Percentiles rank a stretch among this genome's conserved stretches.
Evolutionary conservation across 2,329 filamentous ascomycete genomes (phyloP).

Genomic region (Colletotrichum falcatum): DNA sequence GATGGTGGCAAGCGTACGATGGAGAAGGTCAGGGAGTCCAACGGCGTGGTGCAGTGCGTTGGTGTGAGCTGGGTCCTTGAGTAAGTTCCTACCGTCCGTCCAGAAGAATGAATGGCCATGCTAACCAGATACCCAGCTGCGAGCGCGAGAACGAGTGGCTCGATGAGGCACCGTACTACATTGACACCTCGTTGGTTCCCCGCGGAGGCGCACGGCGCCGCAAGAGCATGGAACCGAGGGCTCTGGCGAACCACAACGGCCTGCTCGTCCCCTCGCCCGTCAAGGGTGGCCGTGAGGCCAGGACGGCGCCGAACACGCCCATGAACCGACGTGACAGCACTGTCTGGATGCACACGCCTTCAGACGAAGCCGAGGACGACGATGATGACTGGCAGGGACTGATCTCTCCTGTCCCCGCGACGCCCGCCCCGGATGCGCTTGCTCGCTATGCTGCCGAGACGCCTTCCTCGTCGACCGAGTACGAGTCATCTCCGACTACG

Average conservation of each 20-base stretch:
- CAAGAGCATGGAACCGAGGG: slow-evolving; percentile 84
- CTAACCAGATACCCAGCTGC: slow-evolving; percentile 62
- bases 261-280: slow-evolving; percentile 63
- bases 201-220: slow-evolving; percentile 78
- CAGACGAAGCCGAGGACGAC: slow-evolving; percentile 55
- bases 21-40: slow-evolving; percentile 80
- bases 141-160: slow-evolving; percentile 83
- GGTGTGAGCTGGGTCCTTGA: slow-evolving; percentile 91
- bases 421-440: slow-evolving; percentile 67
- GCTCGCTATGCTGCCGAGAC: slow-evolving; percentile 64
- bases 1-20: slow-evolving; percentile 85
- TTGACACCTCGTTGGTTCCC: slow-evolving; percentile 75
- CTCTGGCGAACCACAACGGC: slow-evolving; percentile 76
- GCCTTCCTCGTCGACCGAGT: slow-evolving; percentile 51
- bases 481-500: slow-evolving; percentile 52
- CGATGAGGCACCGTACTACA: slow-evolving; percentile 76
- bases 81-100: slow-evolving; percentile 63
- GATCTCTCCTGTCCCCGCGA: slow-evolving; percentile 69
- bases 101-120: not conserved
- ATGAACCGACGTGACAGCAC: slow-evolving; percentile 66
- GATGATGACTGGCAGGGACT: slow-evolving; percentile 58
- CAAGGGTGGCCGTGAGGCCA: slow-evolving; percentile 46
- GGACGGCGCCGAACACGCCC: slow-evolving; percentile 60
- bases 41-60: slow-evolving; percentile 84
- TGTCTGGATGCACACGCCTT: slow-evolving; percentile 67